A percentile compares a stretch with the other conserved stretches of the same genome.
Conservation (phyloP, 352 stramenopile genomes). For the Phytophthora meadii region DNA sequence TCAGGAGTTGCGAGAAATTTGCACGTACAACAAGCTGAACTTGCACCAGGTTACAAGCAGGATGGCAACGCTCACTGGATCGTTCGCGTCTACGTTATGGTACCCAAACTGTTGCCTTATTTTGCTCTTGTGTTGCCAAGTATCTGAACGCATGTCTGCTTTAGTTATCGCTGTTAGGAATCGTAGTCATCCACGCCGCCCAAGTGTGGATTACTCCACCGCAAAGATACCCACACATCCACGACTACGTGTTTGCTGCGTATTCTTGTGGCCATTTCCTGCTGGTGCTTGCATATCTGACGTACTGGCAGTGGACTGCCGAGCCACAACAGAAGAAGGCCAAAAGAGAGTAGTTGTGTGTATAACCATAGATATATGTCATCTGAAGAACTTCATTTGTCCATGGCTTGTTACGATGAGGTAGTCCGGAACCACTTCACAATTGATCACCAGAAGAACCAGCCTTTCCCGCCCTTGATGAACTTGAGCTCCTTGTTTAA, state of each 20-base stretch:
- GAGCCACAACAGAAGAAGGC: conserved; percentile 28
- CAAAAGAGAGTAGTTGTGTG: conserved; percentile 48
- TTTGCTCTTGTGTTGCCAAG: background rate
- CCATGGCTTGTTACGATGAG: conserved; percentile 9
- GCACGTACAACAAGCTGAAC: conserved; percentile 20
- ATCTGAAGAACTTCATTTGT: conserved; percentile 22
- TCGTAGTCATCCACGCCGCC: conserved; percentile 59
- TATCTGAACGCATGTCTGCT: conserved; percentile 18
- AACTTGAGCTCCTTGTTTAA: conserved; percentile 89
- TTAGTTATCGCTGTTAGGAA: conserved; percentile 67
- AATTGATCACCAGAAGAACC: conserved; percentile 1
- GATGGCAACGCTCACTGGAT: conserved; percentile 44
- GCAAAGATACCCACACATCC: conserved; percentile 77
- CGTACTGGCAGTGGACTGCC: conserved; percentile 86
- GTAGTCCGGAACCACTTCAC: too few relatives aligned
- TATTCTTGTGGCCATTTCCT: conserved; percentile 86
- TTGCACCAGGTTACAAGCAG: conserved; percentile 47
- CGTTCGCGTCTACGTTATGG: conserved; percentile 55
- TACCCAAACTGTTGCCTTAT: conserved; percentile 26
- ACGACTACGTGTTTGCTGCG: conserved; percentile 85
- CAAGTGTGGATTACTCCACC: conserved; percentile 58
- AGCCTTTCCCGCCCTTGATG: conserved; percentile 65
- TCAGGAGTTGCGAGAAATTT: conserved; percentile 35
- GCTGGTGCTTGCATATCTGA: conserved; percentile 75
- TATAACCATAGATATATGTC: conserved; percentile 13